phyloP scores from a whole-genome alignment of 805 yeast genomes.

The Barnettozyma californica region DNA sequence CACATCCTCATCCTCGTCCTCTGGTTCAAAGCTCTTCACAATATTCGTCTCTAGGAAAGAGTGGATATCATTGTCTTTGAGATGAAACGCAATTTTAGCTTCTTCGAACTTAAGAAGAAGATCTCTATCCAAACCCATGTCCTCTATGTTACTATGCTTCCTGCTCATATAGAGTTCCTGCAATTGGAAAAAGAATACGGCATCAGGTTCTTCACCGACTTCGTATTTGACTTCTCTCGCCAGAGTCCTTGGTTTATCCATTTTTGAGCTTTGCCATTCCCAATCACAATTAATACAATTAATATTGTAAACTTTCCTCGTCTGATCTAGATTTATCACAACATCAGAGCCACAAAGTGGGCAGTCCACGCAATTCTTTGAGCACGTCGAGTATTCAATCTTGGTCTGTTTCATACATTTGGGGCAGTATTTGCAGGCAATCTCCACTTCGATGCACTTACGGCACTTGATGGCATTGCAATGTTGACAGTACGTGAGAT shows the following conservation, averaged over 20 bases:
- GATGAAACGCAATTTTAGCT: slow-evolving; percentile 7
- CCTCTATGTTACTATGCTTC: slow-evolving; percentile 9
- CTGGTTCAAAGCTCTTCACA: slow-evolving; percentile 1
- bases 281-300: slow-evolving; percentile 18
- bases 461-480: slow-evolving; percentile 26
- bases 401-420: slow-evolving; percentile 23
- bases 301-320: slow-evolving; percentile 7
- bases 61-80: slow-evolving; percentile 8
- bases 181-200: slow-evolving; percentile 13
- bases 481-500: slow-evolving; percentile 20
- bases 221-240: slow-evolving; percentile 12
- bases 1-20: background rate
- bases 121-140: slow-evolving; percentile 13
- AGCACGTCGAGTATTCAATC: slow-evolving; percentile 20
- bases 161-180: slow-evolving; percentile 18
- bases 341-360: slow-evolving; percentile 19
- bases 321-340: slow-evolving; percentile 9
- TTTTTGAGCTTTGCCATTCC: slow-evolving; percentile 9
- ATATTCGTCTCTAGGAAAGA: slow-evolving; percentile 13
- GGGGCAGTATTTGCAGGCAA: slow-evolving; percentile 24
- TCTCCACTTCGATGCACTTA: slow-evolving; percentile 23
- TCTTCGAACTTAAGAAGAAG: slow-evolving; percentile 14
- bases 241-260: slow-evolving; percentile 17
- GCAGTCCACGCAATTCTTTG: slow-evolving; percentile 25
- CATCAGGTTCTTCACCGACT: slow-evolving; percentile 1